Conservation (phyloP, 2,329 filamentous ascomycete species). For the Alternaria sp. region DNA sequence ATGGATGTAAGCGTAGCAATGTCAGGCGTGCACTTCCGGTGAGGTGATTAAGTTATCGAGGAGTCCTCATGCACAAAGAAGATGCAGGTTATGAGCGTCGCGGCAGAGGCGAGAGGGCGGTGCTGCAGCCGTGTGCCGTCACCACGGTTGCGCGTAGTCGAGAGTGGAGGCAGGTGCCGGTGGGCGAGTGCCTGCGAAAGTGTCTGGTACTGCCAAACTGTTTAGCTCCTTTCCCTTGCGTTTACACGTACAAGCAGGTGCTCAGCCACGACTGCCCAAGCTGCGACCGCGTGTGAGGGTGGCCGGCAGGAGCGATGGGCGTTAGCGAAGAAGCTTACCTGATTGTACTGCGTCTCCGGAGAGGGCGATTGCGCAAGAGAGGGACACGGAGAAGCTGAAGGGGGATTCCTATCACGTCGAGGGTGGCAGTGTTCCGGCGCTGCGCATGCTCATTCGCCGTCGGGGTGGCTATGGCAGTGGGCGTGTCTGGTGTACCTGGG, state of each 20-base stretch:
- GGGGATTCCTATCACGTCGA: not conserved
- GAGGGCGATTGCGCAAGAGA: not conserved
- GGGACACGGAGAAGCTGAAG: constrained; percentile 4
- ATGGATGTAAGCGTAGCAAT: constrained; percentile 36
- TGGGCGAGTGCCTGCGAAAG: not conserved
- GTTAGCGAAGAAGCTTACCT: constrained; percentile 3
- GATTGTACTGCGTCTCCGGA: not conserved
- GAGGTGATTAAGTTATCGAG: constrained; percentile 19
- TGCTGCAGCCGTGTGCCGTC: not conserved
- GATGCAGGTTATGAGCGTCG: constrained; percentile 8
- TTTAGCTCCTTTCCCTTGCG: not conserved
- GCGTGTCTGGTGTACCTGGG: not conserved
- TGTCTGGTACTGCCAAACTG: not conserved
- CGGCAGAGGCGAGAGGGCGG: constrained; percentile 11
- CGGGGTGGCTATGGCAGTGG: constrained; percentile 6
- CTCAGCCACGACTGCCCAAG: not conserved
- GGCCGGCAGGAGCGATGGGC: constrained; percentile 1
- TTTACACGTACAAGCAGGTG: not conserved
- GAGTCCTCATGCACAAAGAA: constrained; percentile 31
- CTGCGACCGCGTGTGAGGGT: not conserved
- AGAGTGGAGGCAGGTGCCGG: constrained; percentile 7
- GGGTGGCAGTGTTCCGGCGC: constrained; percentile 13
- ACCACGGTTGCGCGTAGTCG: not conserved
- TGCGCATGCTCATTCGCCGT: constrained; percentile 13
- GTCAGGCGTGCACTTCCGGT: constrained; percentile 39